Base-by-base conservation (phyloP, 805 yeast genomes). In the Sungouiozyma intestinalis region DNA sequence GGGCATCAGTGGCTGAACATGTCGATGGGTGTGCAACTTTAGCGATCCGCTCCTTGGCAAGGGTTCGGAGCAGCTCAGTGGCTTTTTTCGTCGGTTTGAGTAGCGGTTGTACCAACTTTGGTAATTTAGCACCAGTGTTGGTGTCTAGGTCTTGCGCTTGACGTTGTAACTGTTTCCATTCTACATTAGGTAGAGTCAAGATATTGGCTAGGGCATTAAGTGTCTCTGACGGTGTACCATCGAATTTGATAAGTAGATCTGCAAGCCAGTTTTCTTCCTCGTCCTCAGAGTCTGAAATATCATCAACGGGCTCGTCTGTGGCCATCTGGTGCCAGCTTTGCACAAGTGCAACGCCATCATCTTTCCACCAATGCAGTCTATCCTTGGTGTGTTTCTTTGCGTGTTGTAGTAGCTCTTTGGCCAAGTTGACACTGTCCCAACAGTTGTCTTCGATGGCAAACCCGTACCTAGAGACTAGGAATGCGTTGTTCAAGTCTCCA, bases 391-490 rank as follows among this genome's bases (percentile, higher is more conserved):
- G 40, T 20, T 44, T 43, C 19, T 46, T 44, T 2, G 43, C 38
- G 3, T 54, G 20, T 4, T 45, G 39, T 16, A 48, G 37, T 4
- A 58, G 17, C 14, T 52, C 52, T 14, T 43, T 64, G 1, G 80
- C 77, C n/a, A 85, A 55, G 41, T 76, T 68, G 11, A 82, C 72
- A 2, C 70, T 55, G 49, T 82, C 86, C 51, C 74, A 69, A 1
- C 66, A 64, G 48, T 78, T 76, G n/a, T 65, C 63, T 39, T 67
- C 63, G 32, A 73, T 65, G 8, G 79, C 73, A 57, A 88, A 87
- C 1, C 96, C 96, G 57, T 87, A 88, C 43, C 84, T 71, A 13
- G 87, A 76, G 13, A 87, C 58, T 34, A 88, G 63, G 32, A 74
- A 71, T 0, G 82, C 68, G 50, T 84, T 85, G 14, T 79, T 63